These are phyloP conservation scores for Rhodocollybia butyracea DNA, from an alignment of 768 basidiomycete genomes.

Conservation along the genomic window DNA sequence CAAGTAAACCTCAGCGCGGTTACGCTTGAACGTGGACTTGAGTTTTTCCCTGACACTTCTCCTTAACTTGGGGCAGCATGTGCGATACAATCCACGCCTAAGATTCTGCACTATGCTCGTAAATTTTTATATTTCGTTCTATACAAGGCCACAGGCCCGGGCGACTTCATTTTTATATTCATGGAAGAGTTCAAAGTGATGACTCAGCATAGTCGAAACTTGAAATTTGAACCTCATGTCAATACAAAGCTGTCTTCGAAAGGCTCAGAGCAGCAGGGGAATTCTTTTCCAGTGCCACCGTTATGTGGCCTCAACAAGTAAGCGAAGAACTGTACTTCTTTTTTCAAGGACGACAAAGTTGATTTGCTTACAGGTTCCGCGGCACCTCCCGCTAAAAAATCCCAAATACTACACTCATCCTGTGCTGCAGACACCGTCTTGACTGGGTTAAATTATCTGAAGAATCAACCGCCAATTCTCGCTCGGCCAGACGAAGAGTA, in stretches of 20 bases:
- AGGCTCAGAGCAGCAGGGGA: neutral
- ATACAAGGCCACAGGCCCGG: too few relatives aligned
- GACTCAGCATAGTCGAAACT: neutral
- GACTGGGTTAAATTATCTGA: slow-evolving; percentile 80
- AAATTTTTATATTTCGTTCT: too few relatives aligned
- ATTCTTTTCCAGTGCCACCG: neutral
- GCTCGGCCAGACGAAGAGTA: slow-evolving; percentile 82
- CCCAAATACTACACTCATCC: slow-evolving; percentile 41
- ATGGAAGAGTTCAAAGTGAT: too few relatives aligned
- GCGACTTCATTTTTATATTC: too few relatives aligned
- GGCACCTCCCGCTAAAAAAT: slow-evolving; percentile 11
- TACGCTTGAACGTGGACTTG: too few relatives aligned
- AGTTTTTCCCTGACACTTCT: too few relatives aligned
- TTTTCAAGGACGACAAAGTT: too few relatives aligned
- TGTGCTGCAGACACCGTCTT: slow-evolving; percentile 73
- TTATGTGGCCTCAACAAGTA: neutral
- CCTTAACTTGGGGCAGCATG: too few relatives aligned
- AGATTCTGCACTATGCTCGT: too few relatives aligned
- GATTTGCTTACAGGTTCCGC: slow-evolving; percentile 1
- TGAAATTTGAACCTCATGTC: neutral
- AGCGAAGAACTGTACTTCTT: too few relatives aligned
- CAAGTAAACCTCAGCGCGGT: too few relatives aligned
- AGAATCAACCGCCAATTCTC: slow-evolving; percentile 73
- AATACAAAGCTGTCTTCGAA: neutral
- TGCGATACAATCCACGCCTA: too few relatives aligned